Conservation (phyloP, 2,329 filamentous ascomycete genomes). For the Hyphodiscus sp. region DNA sequence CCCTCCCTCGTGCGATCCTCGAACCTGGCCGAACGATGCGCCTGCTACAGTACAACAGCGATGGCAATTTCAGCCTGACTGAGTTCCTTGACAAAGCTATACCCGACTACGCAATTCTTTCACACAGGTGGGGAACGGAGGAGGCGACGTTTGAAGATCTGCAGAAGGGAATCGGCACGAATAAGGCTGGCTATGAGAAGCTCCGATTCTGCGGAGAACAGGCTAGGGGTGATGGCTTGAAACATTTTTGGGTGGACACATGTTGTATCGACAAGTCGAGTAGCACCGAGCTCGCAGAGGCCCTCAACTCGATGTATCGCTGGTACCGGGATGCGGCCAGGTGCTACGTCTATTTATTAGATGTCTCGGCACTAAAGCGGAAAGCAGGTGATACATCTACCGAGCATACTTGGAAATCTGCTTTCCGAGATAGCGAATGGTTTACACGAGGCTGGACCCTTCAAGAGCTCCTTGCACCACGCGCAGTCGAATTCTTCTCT, state of each 20-base stretch:
- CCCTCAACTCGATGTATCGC: too few relatives aligned
- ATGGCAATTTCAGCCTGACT: constrained; percentile 14
- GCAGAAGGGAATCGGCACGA: constrained; percentile 3
- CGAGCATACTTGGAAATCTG: not conserved
- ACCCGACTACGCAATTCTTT: constrained; percentile 21
- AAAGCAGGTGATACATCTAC: not conserved
- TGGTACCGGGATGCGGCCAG: not conserved
- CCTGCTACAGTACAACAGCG: too few relatives aligned
- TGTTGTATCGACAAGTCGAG: not conserved
- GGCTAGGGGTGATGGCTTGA: constrained; percentile 6
- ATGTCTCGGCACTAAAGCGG: too few relatives aligned
- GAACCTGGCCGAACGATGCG: constrained; percentile 11
- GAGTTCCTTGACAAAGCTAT: constrained; percentile 12
- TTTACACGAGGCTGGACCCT: not conserved
- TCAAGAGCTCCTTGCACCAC: not conserved
- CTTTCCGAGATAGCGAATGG: not conserved
- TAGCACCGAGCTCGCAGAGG: too few relatives aligned
- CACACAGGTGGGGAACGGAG: constrained; percentile 19
- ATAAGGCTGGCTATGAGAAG: constrained; percentile 12
- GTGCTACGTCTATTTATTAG: not conserved
- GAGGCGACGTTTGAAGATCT: constrained; percentile 14
- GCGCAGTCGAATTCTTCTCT: too few relatives aligned
- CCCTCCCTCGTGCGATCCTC: constrained; percentile 4
- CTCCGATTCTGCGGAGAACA: constrained; percentile 13
- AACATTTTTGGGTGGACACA: too few relatives aligned